These are phyloP conservation scores for Talinum fruticosum DNA, from an alignment of 148 eudicot species.

Conservation along the genomic window DNA sequence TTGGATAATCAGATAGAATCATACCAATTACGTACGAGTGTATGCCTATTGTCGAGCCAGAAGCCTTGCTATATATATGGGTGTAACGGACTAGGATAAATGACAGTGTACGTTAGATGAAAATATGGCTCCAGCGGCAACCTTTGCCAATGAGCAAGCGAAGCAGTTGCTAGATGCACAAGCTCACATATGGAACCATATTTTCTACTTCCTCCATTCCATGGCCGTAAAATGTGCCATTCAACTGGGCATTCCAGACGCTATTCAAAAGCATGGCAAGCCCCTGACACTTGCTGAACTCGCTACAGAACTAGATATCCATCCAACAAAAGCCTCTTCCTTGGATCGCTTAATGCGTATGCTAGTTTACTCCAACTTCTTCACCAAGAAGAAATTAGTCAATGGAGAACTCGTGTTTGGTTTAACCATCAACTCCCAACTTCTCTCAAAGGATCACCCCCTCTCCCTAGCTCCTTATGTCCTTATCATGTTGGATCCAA, in stretches of 20 bases:
- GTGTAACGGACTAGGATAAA: too few relatives aligned
- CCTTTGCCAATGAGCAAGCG: not conserved
- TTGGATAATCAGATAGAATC: too few relatives aligned
- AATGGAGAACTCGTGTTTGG: conserved; percentile 14
- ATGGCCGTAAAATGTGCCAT: conserved; percentile 38
- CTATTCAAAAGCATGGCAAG: not conserved
- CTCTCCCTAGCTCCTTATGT: conserved; percentile 12
- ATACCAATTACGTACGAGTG: too few relatives aligned
- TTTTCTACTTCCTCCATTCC: conserved; percentile 19
- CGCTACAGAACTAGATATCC: conserved; percentile 6
- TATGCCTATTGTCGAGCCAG: too few relatives aligned
- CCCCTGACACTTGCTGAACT: not conserved
- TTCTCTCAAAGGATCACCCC: conserved; percentile 27
- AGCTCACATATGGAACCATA: conserved; percentile 31
- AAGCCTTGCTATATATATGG: too few relatives aligned
- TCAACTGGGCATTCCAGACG: conserved; percentile 28
- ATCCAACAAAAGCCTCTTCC: not conserved
- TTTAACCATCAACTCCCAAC: conserved; percentile 27
- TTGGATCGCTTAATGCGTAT: conserved; percentile 29
- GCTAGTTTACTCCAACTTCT: conserved; percentile 25
- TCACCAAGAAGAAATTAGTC: not conserved
- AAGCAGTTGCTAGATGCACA: conserved; percentile 28
- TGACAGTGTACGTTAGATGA: too few relatives aligned
- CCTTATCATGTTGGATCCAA: conserved; percentile 20
- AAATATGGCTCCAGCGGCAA: conserved; percentile 9